Base-by-base conservation (phyloP, 495 filamentous ascomycete species). In the Hypoxylon trugodes region DNA sequence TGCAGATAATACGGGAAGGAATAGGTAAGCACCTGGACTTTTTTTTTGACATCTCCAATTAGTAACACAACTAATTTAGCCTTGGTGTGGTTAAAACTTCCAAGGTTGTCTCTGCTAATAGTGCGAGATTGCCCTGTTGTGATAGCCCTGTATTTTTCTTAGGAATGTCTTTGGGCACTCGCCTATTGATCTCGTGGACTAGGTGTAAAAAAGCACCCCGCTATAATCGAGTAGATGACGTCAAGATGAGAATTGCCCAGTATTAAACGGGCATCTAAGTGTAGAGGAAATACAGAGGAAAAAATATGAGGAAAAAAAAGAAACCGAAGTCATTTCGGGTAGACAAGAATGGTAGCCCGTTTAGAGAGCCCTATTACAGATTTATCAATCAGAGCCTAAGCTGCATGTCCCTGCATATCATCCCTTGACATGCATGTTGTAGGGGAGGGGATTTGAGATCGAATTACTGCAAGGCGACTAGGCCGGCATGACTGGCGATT, bases 401-500 rank as follows among this genome's bases (percentile, higher is more conserved):
- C 46, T 36, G 37, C 30, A 22, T 12, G 55, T 55, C 49, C 62
- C 62, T 65, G 62, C 50, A 65, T 40, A 60, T 65, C 62, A 50
- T 59, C 43, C 52, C 55, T 60, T 51, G 56, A 56, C 50, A 45
- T 66, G 56, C 62, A 66, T 61, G 60, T 50, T 28, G 30, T 41
- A 50, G 7, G 4, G 43, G 52, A 38, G 24, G 32, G 37, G 36
- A 45, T 45, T 38, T 22, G 40, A 53, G 12, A 42, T 45, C 4
- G 24, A 36, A 43, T 43, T 52, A 46, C 45, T 24, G 32, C 15
- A 55, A 48, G 43, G n/a, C n/a, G n/a, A n/a, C n/a, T n/a, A n/a
- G n/a, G 59, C 35, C 18, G 26, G 24, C 37, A 50, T 56, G 26
- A 30, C 18, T 57, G 52, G 61, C 13, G 53, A 56, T 65, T 43